Conservation (phyloP, 768 basidiomycete species). For the Chalciporus pseudorubinellus region DNA sequence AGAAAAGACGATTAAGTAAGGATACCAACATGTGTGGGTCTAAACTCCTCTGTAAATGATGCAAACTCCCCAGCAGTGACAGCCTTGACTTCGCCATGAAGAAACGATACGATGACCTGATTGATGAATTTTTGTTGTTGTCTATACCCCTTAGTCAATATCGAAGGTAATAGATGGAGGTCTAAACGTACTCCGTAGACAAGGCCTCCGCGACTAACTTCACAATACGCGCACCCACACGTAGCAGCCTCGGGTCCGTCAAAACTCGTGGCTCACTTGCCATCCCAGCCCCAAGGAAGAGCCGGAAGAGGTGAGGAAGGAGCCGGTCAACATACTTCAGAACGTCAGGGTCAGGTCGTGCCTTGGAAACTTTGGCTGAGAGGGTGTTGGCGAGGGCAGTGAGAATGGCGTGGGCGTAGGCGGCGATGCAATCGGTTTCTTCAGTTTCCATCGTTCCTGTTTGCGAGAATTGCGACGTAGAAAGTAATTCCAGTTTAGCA, state of each 20-base stretch:
- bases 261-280: conserved; percentile 24
- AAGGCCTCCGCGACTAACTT: conserved; percentile 65
- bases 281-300: conserved; percentile 49
- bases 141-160: conserved; percentile 29
- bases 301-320: conserved; percentile 65
- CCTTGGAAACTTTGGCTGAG: conserved; percentile 42
- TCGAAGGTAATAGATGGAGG: not conserved
- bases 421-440: conserved; percentile 62
- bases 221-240: conserved; percentile 60
- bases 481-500: conserved; percentile 71
- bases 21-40: conserved; percentile 50
- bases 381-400: conserved; percentile 65
- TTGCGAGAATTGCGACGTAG: conserved; percentile 7
- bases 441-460: conserved; percentile 9
- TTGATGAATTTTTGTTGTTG: conserved; percentile 59
- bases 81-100: conserved; percentile 42
- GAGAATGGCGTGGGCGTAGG: conserved; percentile 85
- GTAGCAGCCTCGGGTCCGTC: conserved; percentile 36
- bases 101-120: conserved; percentile 39
- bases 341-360: conserved; percentile 63
- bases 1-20: not conserved
- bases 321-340: conserved; percentile 77
- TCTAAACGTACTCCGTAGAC: conserved; percentile 57
- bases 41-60: conserved; percentile 34
- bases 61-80: conserved; percentile 57